Evolutionary conservation across 768 basidiomycete species (phyloP), one percentile per base, ranked within the genome.

Genomic region (Amanita muscaria): DNA sequence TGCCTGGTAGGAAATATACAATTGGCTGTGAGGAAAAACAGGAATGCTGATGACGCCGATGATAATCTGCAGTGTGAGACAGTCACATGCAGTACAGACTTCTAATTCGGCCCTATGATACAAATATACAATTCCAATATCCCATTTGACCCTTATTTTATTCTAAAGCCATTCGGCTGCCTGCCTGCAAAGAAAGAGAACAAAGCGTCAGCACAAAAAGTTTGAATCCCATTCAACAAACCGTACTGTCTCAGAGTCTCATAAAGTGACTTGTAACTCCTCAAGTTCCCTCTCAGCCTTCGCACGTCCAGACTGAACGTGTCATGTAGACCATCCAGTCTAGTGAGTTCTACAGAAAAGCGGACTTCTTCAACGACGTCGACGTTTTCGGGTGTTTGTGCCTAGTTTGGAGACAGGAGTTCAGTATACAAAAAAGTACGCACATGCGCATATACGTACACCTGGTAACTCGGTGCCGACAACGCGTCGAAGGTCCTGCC

Each of bases 321-420:
- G 49, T 80, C 83, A 47, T 81, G 80, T 46, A 97, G 70, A 45
- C 87, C 79, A 53, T 83, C 81, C 47, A 98, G 69, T 51, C 80
- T 72, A 16, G 93, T 96, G 32, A 98, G 66, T 67, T 98, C 94
- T 47, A 96, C 80, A 3, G 83, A 86, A 66, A 97, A 94, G 46
- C 86, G 79, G 46, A 98, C 88, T 72, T 97, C 93, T 54, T 88
- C 93, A 27, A 83, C 85, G 29, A 77, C 70, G 56, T 97, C 85
- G 29, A 77, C 70, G 56, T 97, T 93, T 47, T 83, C 75, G 4
- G 73, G 57, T 29, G 61, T 51, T 16, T 21, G n/a, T 14, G 7
- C 27, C 27, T 29, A 29, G n/a, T n/a, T n/a, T n/a, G n/a, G n/a
- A n/a, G n/a, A n/a, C n/a, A n/a, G n/a, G n/a, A n/a, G n/a, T n/a